Percentiles rank a stretch among this genome's conserved stretches.
These are phyloP conservation scores for Tolypocladium ovalisporum DNA, from an alignment of 2,329 filamentous ascomycete species.

Conservation along the genomic window DNA sequence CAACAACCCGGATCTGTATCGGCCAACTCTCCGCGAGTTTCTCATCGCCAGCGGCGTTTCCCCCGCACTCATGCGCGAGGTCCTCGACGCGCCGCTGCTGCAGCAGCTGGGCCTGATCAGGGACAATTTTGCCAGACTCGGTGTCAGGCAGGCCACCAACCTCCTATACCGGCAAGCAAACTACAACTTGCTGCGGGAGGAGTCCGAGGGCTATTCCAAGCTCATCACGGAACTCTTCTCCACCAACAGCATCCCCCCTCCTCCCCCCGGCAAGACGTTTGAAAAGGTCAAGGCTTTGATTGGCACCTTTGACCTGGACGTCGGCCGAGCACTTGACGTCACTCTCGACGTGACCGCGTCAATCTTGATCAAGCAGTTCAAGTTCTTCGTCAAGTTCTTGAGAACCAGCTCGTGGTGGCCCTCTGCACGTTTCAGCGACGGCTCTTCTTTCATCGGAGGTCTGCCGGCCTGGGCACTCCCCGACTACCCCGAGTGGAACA, in stretches of 20 bases:
- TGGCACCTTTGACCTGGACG: constrained; percentile 92
- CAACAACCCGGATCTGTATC: constrained; percentile 43
- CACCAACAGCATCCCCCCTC: constrained; percentile 63
- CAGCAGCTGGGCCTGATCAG: constrained; percentile 70
- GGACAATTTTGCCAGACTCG: constrained; percentile 72
- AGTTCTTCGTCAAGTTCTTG: constrained; percentile 90
- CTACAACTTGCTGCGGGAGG: constrained; percentile 90
- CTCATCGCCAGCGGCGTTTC: constrained; percentile 64
- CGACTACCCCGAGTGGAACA: constrained; percentile 49
- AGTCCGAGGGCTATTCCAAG: constrained; percentile 94
- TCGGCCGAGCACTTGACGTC: constrained; percentile 87
- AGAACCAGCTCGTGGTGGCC: constrained; percentile 97
- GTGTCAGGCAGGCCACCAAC: constrained; percentile 85
- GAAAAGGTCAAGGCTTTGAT: constrained; percentile 90
- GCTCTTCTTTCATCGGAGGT: constrained; percentile 40
- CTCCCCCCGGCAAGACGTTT: constrained; percentile 71
- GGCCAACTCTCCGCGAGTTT: constrained; percentile 50
- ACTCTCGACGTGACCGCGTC: constrained; percentile 92
- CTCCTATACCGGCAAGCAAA: constrained; percentile 91
- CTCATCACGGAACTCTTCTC: constrained; percentile 92
- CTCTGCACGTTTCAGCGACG: constrained; percentile 38
- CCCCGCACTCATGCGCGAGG: constrained; percentile 60
- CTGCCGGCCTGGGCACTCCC: constrained; percentile 83
- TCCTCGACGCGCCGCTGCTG: constrained; percentile 71
- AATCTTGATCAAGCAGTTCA: constrained; percentile 81